Base-by-base conservation (phyloP, 1,139 yeast genomes). In the Saccharomyces hybrid region DNA sequence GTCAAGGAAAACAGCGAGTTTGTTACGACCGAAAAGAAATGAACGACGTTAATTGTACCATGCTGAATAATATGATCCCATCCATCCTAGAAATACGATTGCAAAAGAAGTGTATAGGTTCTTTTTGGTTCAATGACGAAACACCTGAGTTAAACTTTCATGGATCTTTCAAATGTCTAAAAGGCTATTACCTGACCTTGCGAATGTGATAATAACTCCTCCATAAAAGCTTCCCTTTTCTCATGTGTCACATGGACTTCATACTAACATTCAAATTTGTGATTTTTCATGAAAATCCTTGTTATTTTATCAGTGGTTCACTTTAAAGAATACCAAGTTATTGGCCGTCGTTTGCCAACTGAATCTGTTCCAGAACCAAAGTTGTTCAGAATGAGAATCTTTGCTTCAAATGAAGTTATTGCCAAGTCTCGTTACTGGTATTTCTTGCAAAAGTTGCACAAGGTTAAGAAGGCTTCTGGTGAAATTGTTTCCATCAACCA, bases 401-500 rank as follows among this genome's bases (percentile, higher is more conserved):
- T 93, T 80, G 99, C 99, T 75, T 95, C 97, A 74, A 93, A 93
- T 83, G 87, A 84, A 71, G 98, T 93, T 78, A 96, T 93, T 78
- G 99, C 99, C 77, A 93, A 93, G 86, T 93, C 99, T 75, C 93
- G 99, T 83, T 93, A 90, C 96, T 93, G 99, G 99, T 95, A 93
- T 85, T 93, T 93, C 84, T 86, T 93, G 82, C 96, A 91, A 82
- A 90, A 90, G 81, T 87, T 93, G 79, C 96, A 95, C 88, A 93
- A 95, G 85, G 97, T 93, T 76, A 93, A 93, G 93, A 90, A 88
- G 85, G 95, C 99, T 72, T 89, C 96, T 73, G 99, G 99, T 86
- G 99, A 93, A 83, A 82, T 93, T 75, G 97, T 93, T 71, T 82
- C 97, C 65, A 84, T 93, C 73, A 90, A 89, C 84, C 79, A 79